Conservation (phyloP, 495 filamentous ascomycete species). For the Sordaria brevicollis region DNA sequence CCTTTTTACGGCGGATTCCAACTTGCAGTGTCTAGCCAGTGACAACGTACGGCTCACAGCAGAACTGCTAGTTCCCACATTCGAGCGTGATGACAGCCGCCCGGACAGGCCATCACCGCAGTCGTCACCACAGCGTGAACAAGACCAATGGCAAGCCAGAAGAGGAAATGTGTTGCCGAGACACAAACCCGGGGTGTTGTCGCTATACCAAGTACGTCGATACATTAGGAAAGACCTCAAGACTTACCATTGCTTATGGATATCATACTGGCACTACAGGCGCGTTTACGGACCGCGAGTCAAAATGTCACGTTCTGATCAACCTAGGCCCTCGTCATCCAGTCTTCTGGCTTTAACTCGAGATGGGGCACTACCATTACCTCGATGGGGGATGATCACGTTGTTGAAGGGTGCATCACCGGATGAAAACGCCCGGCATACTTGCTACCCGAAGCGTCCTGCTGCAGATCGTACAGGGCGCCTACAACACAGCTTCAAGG, state of each 20-base stretch:
- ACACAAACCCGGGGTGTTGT: not conserved
- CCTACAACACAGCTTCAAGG: not conserved
- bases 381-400: not conserved
- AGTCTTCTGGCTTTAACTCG: not conserved
- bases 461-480: not conserved
- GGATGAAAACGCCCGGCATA: constrained; percentile 11
- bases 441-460: not conserved
- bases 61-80: not conserved
- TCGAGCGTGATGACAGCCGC: not conserved
- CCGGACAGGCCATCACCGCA: not conserved
- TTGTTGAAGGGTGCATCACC: not conserved
- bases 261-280: not conserved
- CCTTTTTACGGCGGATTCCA: not conserved
- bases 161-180: not conserved
- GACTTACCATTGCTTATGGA: not conserved
- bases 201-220: not conserved
- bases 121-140: not conserved
- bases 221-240: not conserved
- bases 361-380: not conserved
- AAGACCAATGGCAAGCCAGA: not conserved
- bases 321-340: not conserved
- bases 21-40: not conserved
- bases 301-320: not conserved
- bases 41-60: not conserved
- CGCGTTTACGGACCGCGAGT: not conserved